phyloP scores from a whole-genome alignment of 2,329 filamentous ascomycete species.

The Xylariaceae sp. region DNA sequence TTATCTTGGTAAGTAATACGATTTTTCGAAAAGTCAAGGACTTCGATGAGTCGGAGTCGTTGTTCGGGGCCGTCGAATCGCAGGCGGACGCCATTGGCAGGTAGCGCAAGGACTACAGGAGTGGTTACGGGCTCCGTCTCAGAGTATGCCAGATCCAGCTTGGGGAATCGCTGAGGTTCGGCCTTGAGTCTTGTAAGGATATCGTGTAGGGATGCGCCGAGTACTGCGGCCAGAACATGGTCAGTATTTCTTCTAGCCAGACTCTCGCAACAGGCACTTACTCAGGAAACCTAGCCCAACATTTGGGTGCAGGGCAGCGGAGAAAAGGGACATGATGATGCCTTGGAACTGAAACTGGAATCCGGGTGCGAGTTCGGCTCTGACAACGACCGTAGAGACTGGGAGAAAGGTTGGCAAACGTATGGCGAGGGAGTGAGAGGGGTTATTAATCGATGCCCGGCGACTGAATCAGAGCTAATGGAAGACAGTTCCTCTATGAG shows the following conservation, averaged over 20 bases:
- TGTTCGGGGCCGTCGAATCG: slow-evolving; percentile 94
- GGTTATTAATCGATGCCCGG: background rate
- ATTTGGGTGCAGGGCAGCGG: slow-evolving; percentile 32
- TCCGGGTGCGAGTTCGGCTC: background rate
- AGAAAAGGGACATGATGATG: slow-evolving; percentile 33
- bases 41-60: slow-evolving; percentile 82
- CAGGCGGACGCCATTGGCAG: slow-evolving; percentile 80
- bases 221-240: slow-evolving; percentile 48
- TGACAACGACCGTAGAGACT: background rate
- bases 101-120: slow-evolving; percentile 71
- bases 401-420: background rate
- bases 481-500: background rate
- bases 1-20: slow-evolving; percentile 67
- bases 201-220: slow-evolving; percentile 89
- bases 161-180: slow-evolving; percentile 76
- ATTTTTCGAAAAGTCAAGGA: slow-evolving; percentile 83
- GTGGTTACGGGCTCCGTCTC: slow-evolving; percentile 67
- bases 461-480: background rate
- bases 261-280: slow-evolving; percentile 16
- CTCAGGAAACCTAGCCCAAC: slow-evolving; percentile 33
- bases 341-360: background rate
- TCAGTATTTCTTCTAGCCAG: slow-evolving; percentile 11
- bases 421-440: background rate
- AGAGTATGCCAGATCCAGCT: slow-evolving; percentile 78
- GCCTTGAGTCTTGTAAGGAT: slow-evolving; percentile 83